Conservation (phyloP, 495 filamentous ascomycete species). For the Endocarpon pusillum region DNA sequence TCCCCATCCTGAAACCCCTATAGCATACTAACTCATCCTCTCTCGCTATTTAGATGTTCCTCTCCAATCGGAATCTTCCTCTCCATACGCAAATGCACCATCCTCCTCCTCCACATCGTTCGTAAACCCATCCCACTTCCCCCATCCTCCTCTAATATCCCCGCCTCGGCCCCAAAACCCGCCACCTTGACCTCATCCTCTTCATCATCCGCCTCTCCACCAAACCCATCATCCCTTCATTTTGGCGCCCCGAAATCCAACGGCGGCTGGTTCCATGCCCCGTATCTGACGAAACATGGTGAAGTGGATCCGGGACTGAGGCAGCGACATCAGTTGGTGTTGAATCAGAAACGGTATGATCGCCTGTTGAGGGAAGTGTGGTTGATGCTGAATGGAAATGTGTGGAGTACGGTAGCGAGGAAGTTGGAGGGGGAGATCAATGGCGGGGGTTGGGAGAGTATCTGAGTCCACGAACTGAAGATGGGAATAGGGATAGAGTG, state of each 20-base stretch:
- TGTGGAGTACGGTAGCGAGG: conserved; percentile 76
- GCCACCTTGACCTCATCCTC: too few species aligned
- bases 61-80: conserved; percentile 72
- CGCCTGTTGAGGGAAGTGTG: conserved; percentile 68
- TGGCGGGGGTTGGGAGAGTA: conserved; percentile 92
- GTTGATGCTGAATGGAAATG: conserved; percentile 57
- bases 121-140: too few species aligned
- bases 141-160: too few species aligned
- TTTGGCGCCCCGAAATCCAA: too few species aligned
- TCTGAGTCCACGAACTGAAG: too few species aligned
- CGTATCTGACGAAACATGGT: conserved; percentile 89
- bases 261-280: conserved; percentile 71
- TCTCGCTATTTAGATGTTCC: neutral
- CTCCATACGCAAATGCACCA: conserved; percentile 85
- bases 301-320: conserved; percentile 79
- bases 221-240: too few species aligned
- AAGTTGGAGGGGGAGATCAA: conserved; percentile 90
- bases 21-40: conserved; percentile 6
- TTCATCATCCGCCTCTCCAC: too few species aligned
- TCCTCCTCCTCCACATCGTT: conserved; percentile 76
- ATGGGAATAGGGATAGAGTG: too few species aligned
- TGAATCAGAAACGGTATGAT: conserved; percentile 90
- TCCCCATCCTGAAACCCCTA: neutral
- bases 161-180: too few species aligned
- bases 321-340: conserved; percentile 66